Evolutionary conservation across 441 rosid species (phyloP), one percentile per base, ranked within the genome.

Genomic region (Populus tomentosa): DNA sequence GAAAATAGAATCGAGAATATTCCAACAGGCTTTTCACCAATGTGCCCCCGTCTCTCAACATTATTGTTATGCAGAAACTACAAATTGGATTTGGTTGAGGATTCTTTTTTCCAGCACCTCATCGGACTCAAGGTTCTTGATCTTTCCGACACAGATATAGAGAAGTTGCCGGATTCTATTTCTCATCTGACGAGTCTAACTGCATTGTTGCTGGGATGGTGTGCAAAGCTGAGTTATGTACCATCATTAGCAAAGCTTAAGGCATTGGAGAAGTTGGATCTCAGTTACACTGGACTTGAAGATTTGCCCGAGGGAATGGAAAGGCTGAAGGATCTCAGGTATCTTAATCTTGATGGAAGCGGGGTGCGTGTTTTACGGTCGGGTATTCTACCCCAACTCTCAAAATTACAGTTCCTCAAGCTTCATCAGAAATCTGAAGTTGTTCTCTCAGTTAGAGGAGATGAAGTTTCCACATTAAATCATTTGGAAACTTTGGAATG

Each of bases 201-300:
- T 30, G 32, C 32, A 30, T 30, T 30, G 32, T 30, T 30, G 8
- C 23, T 63, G 28, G 10, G 28, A 20, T 63, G 28, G 23, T 23
- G n/a, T 67, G 38, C 36, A 11, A 28, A 28, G 18, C 33, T 67
- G 38, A 28, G 38, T 11, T 5, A 3, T 30, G 32, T 30, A 30
- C 32, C 32, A 30, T 30, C 32, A 30, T 30, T 30, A 30, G 67
- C 67, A 3, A n/a, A n/a, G 28, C 67, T 63, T 30, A 30, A 23
- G 59, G 67, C 11, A 26, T 70, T 78, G 74, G 69, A 66, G 70
- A 64, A 70, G 75, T 76, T 76, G 56, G 20, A 46, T 46, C 56
- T 46, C 56, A 46, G 56, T 46, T 46, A 14, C 56, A 46, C 56
- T 46, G 56, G 56, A 46, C 56, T 46, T 46, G 6, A 14, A 46